Conservation (phyloP, 2,329 filamentous ascomycete genomes). For the Microsporum audouinii region DNA sequence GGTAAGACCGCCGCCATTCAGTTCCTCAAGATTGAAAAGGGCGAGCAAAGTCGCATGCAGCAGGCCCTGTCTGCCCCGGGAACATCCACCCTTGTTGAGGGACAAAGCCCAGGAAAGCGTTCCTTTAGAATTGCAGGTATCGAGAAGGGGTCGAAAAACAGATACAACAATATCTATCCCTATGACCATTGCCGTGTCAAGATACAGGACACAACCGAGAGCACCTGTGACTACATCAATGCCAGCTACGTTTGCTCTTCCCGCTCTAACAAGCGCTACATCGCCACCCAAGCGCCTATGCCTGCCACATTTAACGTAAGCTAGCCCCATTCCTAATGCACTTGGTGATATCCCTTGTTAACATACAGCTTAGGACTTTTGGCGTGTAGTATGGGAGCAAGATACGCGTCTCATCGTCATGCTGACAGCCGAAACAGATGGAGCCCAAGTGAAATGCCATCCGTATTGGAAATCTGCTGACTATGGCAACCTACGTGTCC, state of each 20-base stretch:
- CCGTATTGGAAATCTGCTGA: conserved; percentile 76
- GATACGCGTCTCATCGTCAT: conserved; percentile 92
- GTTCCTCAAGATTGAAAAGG: conserved; percentile 72
- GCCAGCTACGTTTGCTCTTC: conserved; percentile 74
- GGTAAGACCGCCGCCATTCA: conserved; percentile 72
- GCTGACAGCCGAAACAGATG: conserved; percentile 88
- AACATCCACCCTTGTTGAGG: conserved; percentile 30
- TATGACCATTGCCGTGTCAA: conserved; percentile 89
- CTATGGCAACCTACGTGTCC: conserved; percentile 67
- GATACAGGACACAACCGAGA: conserved; percentile 54
- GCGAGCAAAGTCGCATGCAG: conserved; percentile 86
- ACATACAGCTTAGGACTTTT: conserved; percentile 63
- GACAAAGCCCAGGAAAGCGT: conserved; percentile 26
- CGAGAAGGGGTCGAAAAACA: conserved; percentile 88
- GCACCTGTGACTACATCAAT: conserved; percentile 86
- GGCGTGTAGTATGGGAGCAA: conserved; percentile 95
- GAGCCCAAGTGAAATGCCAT: conserved; percentile 88
- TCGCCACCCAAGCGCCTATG: conserved; percentile 86
- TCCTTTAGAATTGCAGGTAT: conserved; percentile 72
- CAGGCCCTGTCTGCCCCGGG: conserved; percentile 54
- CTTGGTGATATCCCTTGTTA: conserved; percentile 19
- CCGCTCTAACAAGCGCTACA: conserved; percentile 81
- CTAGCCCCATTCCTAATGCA: conserved; percentile 11
- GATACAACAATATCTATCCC: conserved; percentile 95
- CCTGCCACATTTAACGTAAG: conserved; percentile 82